Percentiles rank a stretch among this genome's conserved stretches.
These are phyloP conservation scores for Glycine latifolia DNA, from an alignment of 306 rosid species.

Conservation along the genomic window DNA sequence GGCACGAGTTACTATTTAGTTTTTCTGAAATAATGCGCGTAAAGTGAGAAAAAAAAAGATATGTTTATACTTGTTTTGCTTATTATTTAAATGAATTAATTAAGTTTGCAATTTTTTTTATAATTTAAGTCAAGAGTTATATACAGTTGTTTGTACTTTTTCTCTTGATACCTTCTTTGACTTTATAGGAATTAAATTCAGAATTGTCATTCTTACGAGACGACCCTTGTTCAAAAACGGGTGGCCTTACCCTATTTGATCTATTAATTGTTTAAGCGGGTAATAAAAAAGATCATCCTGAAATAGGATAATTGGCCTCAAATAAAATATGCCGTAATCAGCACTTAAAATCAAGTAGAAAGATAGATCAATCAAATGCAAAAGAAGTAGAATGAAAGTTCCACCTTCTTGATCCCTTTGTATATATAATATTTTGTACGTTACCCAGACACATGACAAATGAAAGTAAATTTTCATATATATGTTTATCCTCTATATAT, in stretches of 20 bases:
- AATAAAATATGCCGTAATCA: not conserved
- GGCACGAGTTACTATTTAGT: not conserved
- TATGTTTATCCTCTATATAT: constrained; percentile 38
- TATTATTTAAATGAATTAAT: not conserved
- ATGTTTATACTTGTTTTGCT: not conserved
- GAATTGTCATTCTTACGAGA: not conserved
- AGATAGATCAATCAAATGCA: not conserved
- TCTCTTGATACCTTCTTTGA: not conserved
- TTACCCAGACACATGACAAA: constrained; percentile 11
- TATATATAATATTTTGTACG: not conserved
- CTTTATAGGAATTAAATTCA: not conserved
- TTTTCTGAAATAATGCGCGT: not conserved
- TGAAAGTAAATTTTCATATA: not conserved
- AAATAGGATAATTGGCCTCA: not conserved
- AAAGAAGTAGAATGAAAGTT: not conserved
- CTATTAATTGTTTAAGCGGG: too few species aligned
- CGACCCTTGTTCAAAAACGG: not conserved
- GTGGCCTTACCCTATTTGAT: too few species aligned
- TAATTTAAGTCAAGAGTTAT: not conserved
- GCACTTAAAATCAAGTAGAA: constrained; percentile 19
- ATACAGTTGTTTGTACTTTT: not conserved
- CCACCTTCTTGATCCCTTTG: not conserved
- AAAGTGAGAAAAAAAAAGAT: not conserved
- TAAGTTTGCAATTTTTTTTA: not conserved
- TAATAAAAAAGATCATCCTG: too few species aligned